Evolutionary conservation across 1,284 basidiomycete genomes (phyloP).

Genomic region (Ceratobasidium sp.): DNA sequence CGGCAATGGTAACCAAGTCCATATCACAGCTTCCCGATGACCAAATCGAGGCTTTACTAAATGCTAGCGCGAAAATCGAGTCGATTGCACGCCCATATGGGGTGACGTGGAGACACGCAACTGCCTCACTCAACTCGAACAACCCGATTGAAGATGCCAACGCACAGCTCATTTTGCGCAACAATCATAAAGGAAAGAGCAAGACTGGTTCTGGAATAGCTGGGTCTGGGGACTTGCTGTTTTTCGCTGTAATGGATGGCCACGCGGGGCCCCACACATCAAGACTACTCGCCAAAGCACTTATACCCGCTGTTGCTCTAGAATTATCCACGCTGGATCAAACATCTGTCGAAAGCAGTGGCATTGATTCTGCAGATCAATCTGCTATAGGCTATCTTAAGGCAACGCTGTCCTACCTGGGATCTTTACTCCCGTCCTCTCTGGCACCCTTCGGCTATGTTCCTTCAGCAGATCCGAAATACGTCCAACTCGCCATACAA

Average conservation of each 20-base stretch:
- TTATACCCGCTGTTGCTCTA: constrained; percentile 87
- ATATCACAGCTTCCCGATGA: constrained; percentile 68
- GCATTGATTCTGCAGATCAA: neutral
- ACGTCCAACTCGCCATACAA: constrained; percentile 77
- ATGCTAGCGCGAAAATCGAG: constrained; percentile 60
- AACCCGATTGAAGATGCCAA: constrained; percentile 91
- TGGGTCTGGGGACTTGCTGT: constrained; percentile 73
- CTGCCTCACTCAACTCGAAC: constrained; percentile 83
- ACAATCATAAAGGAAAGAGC: constrained; percentile 57
- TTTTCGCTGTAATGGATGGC: constrained; percentile 93
- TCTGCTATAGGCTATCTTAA: neutral
- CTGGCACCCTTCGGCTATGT: constrained; percentile 52
- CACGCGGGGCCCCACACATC: constrained; percentile 90
- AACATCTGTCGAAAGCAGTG: constrained; percentile 47
- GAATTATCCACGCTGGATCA: constrained; percentile 71
- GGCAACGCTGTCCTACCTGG: constrained; percentile 52
- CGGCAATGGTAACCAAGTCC: constrained; percentile 28
- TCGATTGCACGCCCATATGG: constrained; percentile 58
- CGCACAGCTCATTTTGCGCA: constrained; percentile 74
- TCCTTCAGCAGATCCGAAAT: constrained; percentile 66
- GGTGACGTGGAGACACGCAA: constrained; percentile 74
- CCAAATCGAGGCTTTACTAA: constrained; percentile 68
- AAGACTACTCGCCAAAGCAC: constrained; percentile 80
- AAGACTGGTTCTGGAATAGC: neutral
- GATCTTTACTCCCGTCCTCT: constrained; percentile 58